Evolutionary conservation across 768 basidiomycete genomes (phyloP).

Genomic region (Pleurotus giganteus): DNA sequence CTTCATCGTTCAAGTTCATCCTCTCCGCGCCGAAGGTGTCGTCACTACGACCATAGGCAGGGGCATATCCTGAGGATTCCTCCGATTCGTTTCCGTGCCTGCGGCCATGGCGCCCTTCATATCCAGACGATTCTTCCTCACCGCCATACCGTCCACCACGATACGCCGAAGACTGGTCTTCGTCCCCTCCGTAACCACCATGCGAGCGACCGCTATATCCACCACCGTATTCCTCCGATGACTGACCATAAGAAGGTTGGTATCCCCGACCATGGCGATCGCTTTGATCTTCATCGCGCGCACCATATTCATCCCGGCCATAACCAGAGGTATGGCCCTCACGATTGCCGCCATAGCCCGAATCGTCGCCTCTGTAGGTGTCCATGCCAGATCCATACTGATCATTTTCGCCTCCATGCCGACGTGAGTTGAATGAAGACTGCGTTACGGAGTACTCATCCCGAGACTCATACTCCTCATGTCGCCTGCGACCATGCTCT

Average conservation of each 20-base stretch:
- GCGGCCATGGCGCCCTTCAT: not conserved
- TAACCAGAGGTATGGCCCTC: not conserved
- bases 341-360: no score
- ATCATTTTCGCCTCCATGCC: not conserved
- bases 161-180: slow-evolving; percentile 14
- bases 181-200: slow-evolving; percentile 2
- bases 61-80: slow-evolving; percentile 21
- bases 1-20: slow-evolving; percentile 38
- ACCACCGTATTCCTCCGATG: not conserved
- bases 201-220: slow-evolving; percentile 1
- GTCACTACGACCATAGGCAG: slow-evolving; percentile 24
- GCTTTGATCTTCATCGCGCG: not conserved
- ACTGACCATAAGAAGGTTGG: slow-evolving; percentile 6
- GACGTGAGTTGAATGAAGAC: slow-evolving; percentile 1
- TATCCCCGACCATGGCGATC: not conserved
- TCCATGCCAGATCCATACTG: not conserved
- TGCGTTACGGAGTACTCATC: not conserved
- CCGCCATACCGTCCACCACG: slow-evolving; percentile 11
- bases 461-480: slow-evolving; percentile 1
- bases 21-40: slow-evolving; percentile 55
- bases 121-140: slow-evolving; percentile 15
- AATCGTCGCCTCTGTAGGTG: not conserved
- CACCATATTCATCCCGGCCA: not conserved
- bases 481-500: not conserved
- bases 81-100: not conserved